Base-by-base conservation (phyloP, 2,329 filamentous ascomycete species). In the Aspergillus awamori region DNA sequence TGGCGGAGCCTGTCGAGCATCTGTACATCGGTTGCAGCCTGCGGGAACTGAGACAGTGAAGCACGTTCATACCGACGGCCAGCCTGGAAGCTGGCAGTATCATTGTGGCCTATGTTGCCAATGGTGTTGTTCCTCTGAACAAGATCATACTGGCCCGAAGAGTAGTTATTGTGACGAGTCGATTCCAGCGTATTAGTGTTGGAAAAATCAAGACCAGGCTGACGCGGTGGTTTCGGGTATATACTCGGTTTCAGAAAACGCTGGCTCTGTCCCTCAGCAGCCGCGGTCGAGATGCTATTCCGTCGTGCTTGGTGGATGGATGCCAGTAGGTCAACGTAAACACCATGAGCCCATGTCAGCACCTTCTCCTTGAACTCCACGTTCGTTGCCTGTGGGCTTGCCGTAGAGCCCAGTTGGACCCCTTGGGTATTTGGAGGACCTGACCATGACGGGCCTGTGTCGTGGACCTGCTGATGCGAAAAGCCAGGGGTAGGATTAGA, bases 321-420 rank as follows among this genome's bases (percentile, higher is more conserved):
- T 8, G 86, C 78, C 3, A 93, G 78, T 7, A 94, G 82, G 64
- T 92, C 88, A 52, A 90, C 81, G 74, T 93, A 93, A 33, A 88
- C 84, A 65, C 83, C 83, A 72, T 93, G 88, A n/a, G 90, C 90
- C 77, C 87, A 88, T 13, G 84, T 80, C 24, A 93, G 77, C 2
- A 86, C 85, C 64, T 86, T 89, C 65, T 92, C 89, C 65, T 87
- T 88, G 70, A 91, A 91, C 59, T 82, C 80, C 11, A 74, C 71
- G 66, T 81, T 80, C 10, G 65, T 71, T n/a, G 72, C 67, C 5
- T 69, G 69, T 20, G 70, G 67, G 55, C 61, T 61, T 2, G 66
- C 57, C 17, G 70, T 64, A 7, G 69, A 57, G 4, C 58, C 66
- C 30, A 67, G 55, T 38, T 71, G 73, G 26, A 74, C 61, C 30